Percentiles rank a stretch among this genome's conserved stretches.
Conservation (phyloP, 1,284 basidiomycete species). For the Pseudozyma tsukubaensis region DNA sequence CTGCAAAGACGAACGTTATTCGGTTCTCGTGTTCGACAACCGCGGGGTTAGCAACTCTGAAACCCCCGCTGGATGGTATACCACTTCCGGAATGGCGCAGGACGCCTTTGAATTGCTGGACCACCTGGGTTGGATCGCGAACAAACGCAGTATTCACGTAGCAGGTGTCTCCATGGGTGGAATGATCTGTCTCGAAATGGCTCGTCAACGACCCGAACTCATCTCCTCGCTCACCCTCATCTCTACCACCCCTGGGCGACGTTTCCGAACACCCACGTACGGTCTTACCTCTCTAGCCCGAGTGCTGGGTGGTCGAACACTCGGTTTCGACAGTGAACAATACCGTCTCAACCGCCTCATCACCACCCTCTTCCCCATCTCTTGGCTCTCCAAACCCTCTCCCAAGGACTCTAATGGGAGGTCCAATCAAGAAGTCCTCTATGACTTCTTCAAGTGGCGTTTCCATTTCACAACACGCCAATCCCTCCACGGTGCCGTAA, state of each 20-base stretch:
- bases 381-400: constrained; percentile 72
- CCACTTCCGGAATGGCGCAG: constrained; percentile 80
- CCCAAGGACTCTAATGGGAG: constrained; percentile 31
- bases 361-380: constrained; percentile 76
- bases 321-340: constrained; percentile 72
- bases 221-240: constrained; percentile 54
- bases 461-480: constrained; percentile 75
- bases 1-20: constrained; percentile 69
- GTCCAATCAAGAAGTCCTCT: constrained; percentile 53
- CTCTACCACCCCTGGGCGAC: constrained; percentile 58
- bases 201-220: constrained; percentile 38
- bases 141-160: constrained; percentile 75
- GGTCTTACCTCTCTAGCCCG: constrained; percentile 69
- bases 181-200: constrained; percentile 77
- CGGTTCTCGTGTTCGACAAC: constrained; percentile 85
- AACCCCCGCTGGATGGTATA: constrained; percentile 71
- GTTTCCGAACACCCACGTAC: constrained; percentile 33
- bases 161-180: constrained; percentile 85
- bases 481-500: constrained; percentile 75
- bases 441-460: constrained; percentile 72
- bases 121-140: constrained; percentile 77
- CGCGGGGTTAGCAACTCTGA: constrained; percentile 84
- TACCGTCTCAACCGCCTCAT: constrained; percentile 74
- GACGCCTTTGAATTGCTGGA: constrained; percentile 77
- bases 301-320: constrained; percentile 69